phyloP scores from a whole-genome alignment of 2,329 filamentous ascomycete genomes.

The Aplosporella prunicola region DNA sequence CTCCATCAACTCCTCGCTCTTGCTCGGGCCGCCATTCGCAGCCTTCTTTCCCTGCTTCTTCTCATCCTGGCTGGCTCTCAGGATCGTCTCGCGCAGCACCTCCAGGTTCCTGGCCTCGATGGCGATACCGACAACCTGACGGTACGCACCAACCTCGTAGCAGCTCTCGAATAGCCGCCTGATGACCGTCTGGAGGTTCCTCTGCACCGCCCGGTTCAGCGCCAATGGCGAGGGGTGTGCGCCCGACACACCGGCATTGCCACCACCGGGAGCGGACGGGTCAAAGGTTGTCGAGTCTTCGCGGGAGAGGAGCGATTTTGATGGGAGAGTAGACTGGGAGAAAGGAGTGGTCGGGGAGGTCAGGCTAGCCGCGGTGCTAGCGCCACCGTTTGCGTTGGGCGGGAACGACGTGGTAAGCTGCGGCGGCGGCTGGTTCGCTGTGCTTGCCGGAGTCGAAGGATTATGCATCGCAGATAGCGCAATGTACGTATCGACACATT shows the following conservation, averaged over 20 bases:
- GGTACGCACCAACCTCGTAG: slow-evolving; percentile 75
- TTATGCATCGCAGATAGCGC: slow-evolving; percentile 58
- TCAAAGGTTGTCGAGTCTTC: slow-evolving; percentile 57
- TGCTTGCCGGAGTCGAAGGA: slow-evolving; percentile 41
- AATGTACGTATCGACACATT: slow-evolving; percentile 97
- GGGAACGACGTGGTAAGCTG: slow-evolving; percentile 74
- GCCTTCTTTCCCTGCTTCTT: slow-evolving; percentile 54
- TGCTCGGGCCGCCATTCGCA: slow-evolving; percentile 43
- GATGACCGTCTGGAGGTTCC: slow-evolving; percentile 72
- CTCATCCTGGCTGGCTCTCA: slow-evolving; percentile 79
- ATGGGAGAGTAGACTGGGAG: slow-evolving; percentile 84
- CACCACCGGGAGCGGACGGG: slow-evolving; percentile 45
- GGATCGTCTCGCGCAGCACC: slow-evolving; percentile 75
- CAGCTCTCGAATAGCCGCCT: slow-evolving; percentile 87
- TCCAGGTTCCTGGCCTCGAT: slow-evolving; percentile 90
- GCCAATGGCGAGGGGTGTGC: slow-evolving; percentile 53
- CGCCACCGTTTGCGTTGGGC: slow-evolving; percentile 53
- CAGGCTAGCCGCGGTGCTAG: slow-evolving; percentile 55
- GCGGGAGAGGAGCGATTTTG: slow-evolving; percentile 89
- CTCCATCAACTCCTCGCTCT: slow-evolving; percentile 89
- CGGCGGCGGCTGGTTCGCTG: slow-evolving; percentile 45
- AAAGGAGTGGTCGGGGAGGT: slow-evolving; percentile 90
- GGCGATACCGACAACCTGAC: slow-evolving; percentile 93
- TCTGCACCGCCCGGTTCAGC: slow-evolving; percentile 63
- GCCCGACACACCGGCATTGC: slow-evolving; percentile 44